These are phyloP conservation scores for Claviceps cyperi DNA, from an alignment of 2,329 filamentous ascomycete species.

Conservation along the genomic window DNA sequence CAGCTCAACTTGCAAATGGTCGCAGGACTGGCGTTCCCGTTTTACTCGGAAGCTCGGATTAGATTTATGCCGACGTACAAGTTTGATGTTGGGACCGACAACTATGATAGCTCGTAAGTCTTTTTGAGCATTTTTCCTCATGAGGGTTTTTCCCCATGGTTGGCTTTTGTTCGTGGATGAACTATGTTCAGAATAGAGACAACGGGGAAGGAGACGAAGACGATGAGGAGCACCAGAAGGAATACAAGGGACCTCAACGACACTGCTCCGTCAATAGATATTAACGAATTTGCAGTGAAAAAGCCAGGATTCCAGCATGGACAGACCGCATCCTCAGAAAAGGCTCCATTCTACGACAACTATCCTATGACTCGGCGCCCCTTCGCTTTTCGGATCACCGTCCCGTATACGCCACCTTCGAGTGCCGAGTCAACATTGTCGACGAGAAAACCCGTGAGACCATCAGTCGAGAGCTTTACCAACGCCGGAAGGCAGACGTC, in stretches of 20 bases:
- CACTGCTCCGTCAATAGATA: not conserved
- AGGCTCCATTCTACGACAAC: constrained; percentile 68
- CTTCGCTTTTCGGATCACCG: constrained; percentile 87
- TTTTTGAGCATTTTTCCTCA: not conserved
- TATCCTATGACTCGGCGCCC: constrained; percentile 68
- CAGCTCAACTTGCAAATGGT: constrained; percentile 97
- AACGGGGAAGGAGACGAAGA: too few species aligned
- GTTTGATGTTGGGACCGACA: constrained; percentile 76
- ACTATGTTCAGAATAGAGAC: not conserved
- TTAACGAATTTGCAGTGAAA: constrained; percentile 46
- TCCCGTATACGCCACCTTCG: constrained; percentile 85
- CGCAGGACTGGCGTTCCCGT: constrained; percentile 74
- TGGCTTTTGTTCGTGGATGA: not conserved
- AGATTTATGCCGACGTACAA: constrained; percentile 91
- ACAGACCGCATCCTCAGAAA: constrained; percentile 86
- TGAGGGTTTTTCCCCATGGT: not conserved
- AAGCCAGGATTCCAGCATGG: constrained; percentile 90
- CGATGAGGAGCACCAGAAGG: too few species aligned
- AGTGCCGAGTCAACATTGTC: constrained; percentile 67
- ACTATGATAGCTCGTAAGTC: constrained; percentile 77
- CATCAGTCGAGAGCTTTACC: constrained; percentile 63
- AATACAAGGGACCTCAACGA: too few species aligned
- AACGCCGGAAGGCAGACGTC: constrained; percentile 50
- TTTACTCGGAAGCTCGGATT: constrained; percentile 81
- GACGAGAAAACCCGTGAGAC: constrained; percentile 59